A percentile compares a stretch with the other conserved stretches of the same genome.
phyloP scores from a whole-genome alignment of 352 stramenopile species.

The Globisporangium lucens region DNA sequence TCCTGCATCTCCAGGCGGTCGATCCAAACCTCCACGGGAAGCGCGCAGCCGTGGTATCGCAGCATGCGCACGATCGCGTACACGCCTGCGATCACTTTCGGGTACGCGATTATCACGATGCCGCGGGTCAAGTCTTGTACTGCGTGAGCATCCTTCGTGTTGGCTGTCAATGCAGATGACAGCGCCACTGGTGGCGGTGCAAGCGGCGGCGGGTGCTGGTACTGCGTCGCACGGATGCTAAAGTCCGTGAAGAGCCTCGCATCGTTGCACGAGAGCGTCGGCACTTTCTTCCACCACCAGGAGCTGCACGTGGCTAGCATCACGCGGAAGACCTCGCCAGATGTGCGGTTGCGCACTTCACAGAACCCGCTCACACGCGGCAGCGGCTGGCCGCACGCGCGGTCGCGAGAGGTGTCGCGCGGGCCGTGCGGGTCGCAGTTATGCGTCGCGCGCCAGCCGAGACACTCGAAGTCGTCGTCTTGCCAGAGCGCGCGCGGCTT shows the following conservation, averaged over 20 bases:
- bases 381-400: slow-evolving; percentile 37
- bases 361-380: slow-evolving; percentile 53
- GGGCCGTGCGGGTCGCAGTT: slow-evolving; percentile 54
- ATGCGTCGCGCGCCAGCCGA: slow-evolving; percentile 69
- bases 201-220: slow-evolving; percentile 20
- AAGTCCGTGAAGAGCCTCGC: slow-evolving; percentile 61
- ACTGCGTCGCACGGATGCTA: slow-evolving; percentile 41
- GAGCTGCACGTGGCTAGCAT: slow-evolving; percentile 68
- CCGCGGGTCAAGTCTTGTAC: slow-evolving; percentile 4
- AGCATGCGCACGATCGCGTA: slow-evolving; percentile 27
- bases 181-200: not conserved
- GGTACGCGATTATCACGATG: slow-evolving; percentile 26
- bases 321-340: slow-evolving; percentile 39
- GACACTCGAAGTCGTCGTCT: slow-evolving; percentile 62
- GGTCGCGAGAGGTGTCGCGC: slow-evolving; percentile 35
- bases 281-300: slow-evolving; percentile 54
- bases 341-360: slow-evolving; percentile 60
- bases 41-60: slow-evolving; percentile 18
- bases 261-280: slow-evolving; percentile 51
- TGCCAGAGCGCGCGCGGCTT: slow-evolving; percentile 37
- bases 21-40: slow-evolving; percentile 32
- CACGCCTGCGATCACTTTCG: slow-evolving; percentile 27
- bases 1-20: slow-evolving; percentile 23
- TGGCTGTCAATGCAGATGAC: not conserved
- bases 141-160: not conserved